These are phyloP conservation scores for Candida neerlandica DNA, from an alignment of 1,139 yeast genomes.

Conservation along the genomic window DNA sequence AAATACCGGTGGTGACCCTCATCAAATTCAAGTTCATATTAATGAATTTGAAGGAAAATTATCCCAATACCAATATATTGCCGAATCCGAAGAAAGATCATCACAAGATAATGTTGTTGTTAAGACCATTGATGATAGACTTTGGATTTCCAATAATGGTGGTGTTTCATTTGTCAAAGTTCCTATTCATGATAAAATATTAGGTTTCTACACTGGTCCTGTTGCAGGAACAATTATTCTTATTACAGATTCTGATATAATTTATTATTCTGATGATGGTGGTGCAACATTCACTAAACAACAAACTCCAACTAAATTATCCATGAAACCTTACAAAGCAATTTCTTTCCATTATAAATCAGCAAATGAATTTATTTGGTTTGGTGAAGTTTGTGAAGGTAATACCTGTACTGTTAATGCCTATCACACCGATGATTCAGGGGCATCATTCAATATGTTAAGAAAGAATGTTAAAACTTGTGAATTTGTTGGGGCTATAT, in stretches of 20 bases:
- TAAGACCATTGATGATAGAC: constrained; percentile 51
- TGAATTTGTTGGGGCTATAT: constrained; percentile 63
- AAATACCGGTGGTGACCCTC: constrained; percentile 9
- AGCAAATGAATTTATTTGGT: constrained; percentile 65
- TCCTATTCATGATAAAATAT: constrained; percentile 49
- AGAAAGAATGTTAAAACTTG: constrained; percentile 58
- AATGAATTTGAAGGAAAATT: constrained; percentile 47
- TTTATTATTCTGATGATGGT: constrained; percentile 68
- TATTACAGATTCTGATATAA: constrained; percentile 49
- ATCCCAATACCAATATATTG: constrained; percentile 59
- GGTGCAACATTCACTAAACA: constrained; percentile 55
- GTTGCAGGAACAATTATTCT: constrained; percentile 67
- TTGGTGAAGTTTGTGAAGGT: constrained; percentile 62
- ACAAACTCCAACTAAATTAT: constrained; percentile 51
- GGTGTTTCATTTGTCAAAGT: constrained; percentile 62
- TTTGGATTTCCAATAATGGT: constrained; percentile 76
- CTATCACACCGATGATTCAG: constrained; percentile 63
- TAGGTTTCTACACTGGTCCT: constrained; percentile 60
- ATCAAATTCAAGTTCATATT: constrained; percentile 13
- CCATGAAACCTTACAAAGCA: constrained; percentile 36
- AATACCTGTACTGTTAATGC: constrained; percentile 57
- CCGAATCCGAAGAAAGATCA: constrained; percentile 34
- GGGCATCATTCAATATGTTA: constrained; percentile 58
- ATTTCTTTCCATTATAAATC: constrained; percentile 62
- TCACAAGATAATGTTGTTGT: constrained; percentile 75